phyloP scores from a whole-genome alignment of 164 flowering plant genomes.

The Malania oleifera region DNA sequence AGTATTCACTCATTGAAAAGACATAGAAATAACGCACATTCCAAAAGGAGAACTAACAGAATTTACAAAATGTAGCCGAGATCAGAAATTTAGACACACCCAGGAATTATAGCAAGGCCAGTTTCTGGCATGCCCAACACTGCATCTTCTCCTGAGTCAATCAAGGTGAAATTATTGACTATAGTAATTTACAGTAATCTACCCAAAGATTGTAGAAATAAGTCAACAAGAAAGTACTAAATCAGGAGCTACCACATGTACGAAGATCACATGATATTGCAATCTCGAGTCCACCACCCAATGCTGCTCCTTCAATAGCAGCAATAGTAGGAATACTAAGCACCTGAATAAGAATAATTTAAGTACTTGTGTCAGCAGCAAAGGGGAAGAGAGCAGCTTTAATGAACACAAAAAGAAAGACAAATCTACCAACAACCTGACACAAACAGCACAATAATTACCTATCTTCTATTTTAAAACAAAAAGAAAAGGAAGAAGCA shows the following conservation, averaged over 20 bases:
- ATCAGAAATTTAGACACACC: conserved; percentile 37
- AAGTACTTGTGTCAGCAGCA: not conserved
- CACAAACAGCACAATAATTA: no score
- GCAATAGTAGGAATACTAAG: conserved; percentile 83
- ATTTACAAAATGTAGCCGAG: not conserved
- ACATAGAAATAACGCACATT: no score
- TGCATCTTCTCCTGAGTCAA: conserved; percentile 75
- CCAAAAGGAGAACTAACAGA: not conserved
- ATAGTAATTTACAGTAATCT: not conserved
- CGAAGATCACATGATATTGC: conserved; percentile 93
- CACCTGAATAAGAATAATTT: conserved; percentile 31
- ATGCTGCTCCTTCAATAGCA: conserved; percentile 91
- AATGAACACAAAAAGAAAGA: not conserved
- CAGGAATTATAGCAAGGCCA: conserved; percentile 96
- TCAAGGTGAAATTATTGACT: conserved; percentile 4
- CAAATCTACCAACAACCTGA: not conserved
- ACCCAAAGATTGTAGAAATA: conserved; percentile 5
- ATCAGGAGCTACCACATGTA: conserved; percentile 60
- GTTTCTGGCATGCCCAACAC: conserved; percentile 80
- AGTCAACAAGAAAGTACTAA: not conserved
- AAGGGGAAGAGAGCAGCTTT: not conserved
- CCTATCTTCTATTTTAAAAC: no score
- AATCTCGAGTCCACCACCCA: conserved; percentile 96
- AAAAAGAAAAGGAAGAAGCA: no score
- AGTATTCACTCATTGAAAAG: no score